A percentile compares a stretch with the other conserved stretches of the same genome.
Conservation (phyloP, 768 basidiomycete species). For the Arthromyces matolae region DNA sequence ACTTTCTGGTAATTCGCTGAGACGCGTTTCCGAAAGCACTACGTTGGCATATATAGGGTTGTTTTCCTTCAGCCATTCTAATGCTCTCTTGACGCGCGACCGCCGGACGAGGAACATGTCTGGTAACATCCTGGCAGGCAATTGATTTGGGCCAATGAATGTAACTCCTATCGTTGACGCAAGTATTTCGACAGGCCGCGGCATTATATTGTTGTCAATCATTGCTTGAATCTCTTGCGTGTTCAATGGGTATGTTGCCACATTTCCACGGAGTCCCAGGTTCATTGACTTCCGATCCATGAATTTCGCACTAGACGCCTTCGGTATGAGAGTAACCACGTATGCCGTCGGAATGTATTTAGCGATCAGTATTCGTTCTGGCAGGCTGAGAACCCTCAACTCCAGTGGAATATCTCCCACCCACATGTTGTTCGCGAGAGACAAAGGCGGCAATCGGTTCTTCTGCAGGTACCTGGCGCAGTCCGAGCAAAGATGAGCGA, state of each 20-base stretch:
- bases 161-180: constrained; percentile 28
- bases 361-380: constrained; percentile 33
- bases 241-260: constrained; percentile 27
- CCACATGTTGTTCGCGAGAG: constrained; percentile 39
- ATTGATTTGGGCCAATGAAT: constrained; percentile 22
- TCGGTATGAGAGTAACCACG: no score
- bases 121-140: constrained; percentile 18
- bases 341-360: constrained; percentile 28
- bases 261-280: constrained; percentile 28
- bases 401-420: constrained; percentile 28
- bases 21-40: constrained; percentile 13
- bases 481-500: no score
- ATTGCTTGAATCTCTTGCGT: constrained; percentile 18
- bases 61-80: constrained; percentile 31
- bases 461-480: no score
- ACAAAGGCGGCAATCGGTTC: no score
- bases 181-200: constrained; percentile 19
- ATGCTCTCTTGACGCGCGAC: constrained; percentile 16
- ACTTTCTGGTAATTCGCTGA: constrained; percentile 27
- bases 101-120: constrained; percentile 23
- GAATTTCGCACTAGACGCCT: no score
- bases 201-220: constrained; percentile 23
- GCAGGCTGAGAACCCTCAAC: constrained; percentile 26
- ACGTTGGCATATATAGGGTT: constrained; percentile 25
- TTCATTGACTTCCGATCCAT: constrained; percentile 13